These are phyloP conservation scores for Boeremia lycopersici DNA, from an alignment of 2,329 filamentous ascomycete species.

Conservation along the genomic window DNA sequence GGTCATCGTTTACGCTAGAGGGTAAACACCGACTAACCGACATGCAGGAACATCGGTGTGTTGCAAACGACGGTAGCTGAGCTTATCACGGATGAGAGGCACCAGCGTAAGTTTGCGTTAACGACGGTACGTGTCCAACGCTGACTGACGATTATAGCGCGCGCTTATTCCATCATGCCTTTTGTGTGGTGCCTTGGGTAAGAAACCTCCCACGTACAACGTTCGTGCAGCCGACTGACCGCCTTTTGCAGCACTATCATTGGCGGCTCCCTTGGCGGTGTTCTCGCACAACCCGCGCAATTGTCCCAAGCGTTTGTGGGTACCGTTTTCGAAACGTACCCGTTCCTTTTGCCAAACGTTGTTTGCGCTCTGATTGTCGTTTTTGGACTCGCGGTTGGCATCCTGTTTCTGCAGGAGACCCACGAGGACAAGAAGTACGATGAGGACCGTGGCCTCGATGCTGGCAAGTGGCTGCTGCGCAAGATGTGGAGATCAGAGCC, in stretches of 20 bases:
- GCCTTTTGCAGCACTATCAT: constrained; percentile 74
- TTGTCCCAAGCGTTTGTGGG: constrained; percentile 82
- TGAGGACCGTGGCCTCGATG: constrained; percentile 75
- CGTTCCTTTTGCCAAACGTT: constrained; percentile 91
- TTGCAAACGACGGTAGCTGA: constrained; percentile 95
- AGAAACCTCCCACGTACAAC: constrained; percentile 30
- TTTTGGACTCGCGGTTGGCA: constrained; percentile 75
- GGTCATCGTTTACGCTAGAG: constrained; percentile 45
- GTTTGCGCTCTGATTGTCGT: constrained; percentile 82
- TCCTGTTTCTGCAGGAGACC: constrained; percentile 92
- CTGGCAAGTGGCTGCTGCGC: constrained; percentile 71
- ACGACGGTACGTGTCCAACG: constrained; percentile 9
- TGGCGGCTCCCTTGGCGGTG: constrained; percentile 88
- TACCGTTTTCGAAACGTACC: constrained; percentile 82
- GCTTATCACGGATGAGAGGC: constrained; percentile 88
- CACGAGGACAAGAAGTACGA: constrained; percentile 80
- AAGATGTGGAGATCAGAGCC: constrained; percentile 38
- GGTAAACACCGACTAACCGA: constrained; percentile 37
- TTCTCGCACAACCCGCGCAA: constrained; percentile 83
- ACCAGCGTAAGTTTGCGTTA: constrained; percentile 71
- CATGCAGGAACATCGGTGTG: constrained; percentile 83
- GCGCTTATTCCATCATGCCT: constrained; percentile 96
- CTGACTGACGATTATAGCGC: constrained; percentile 61
- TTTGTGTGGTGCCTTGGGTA: constrained; percentile 96
- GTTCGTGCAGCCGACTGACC: constrained; percentile 27